Percentiles rank a stretch among this genome's conserved stretches.
These are phyloP conservation scores for Orbilia oligospora DNA, from an alignment of 2,329 filamentous ascomycete species.

Conservation along the genomic window DNA sequence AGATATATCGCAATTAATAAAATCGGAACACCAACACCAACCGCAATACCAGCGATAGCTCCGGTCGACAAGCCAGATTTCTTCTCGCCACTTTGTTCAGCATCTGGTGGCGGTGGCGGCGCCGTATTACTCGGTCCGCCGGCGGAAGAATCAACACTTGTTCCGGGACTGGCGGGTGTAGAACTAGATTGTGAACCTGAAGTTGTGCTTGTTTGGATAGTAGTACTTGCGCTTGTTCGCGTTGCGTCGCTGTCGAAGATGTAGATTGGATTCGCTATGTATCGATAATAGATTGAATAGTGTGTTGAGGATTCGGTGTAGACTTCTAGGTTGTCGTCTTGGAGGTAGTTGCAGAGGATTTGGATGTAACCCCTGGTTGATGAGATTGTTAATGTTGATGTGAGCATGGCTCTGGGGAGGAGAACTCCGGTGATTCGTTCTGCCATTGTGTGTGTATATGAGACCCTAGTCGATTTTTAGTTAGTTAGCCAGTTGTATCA, in stretches of 20 bases:
- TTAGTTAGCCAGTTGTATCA: not conserved
- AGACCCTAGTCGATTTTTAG: not conserved
- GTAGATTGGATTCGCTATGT: conserved; percentile 25
- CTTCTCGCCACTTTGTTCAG: not conserved
- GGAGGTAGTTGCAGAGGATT: conserved; percentile 16
- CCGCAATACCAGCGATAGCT: conserved; percentile 33
- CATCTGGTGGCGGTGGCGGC: not conserved
- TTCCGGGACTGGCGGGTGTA: not conserved
- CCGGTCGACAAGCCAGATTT: conserved; percentile 26
- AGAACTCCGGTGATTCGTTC: conserved; percentile 5
- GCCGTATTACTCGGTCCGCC: not conserved
- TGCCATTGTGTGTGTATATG: not conserved
- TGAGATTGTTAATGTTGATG: not conserved
- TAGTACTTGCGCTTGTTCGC: not conserved
- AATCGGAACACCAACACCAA: conserved; percentile 22
- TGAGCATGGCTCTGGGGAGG: conserved; percentile 1
- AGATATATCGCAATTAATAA: conserved; percentile 2
- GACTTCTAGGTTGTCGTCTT: not conserved
- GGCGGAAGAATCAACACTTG: not conserved
- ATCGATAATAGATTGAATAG: conserved; percentile 1
- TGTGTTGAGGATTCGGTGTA: not conserved
- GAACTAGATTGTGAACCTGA: not conserved
- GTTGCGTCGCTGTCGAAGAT: conserved; percentile 10
- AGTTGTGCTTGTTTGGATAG: too few species aligned
- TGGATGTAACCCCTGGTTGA: not conserved